Conservation (phyloP, 495 filamentous ascomycete species). For the Talaromyces thailandensis region DNA sequence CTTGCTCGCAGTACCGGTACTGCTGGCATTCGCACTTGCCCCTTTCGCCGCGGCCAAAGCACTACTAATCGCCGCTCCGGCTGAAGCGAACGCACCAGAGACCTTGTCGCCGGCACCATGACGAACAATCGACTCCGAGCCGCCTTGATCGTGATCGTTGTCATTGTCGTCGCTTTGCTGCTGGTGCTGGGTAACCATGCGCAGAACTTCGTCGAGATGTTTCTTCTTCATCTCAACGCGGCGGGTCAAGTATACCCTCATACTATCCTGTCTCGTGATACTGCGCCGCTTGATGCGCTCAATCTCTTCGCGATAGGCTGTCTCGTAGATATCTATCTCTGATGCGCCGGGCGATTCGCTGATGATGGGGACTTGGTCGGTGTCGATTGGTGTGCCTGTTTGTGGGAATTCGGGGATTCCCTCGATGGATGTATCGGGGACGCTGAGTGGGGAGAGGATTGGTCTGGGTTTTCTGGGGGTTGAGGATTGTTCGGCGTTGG, state of each 20-base stretch:
- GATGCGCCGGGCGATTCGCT: conserved; percentile 75
- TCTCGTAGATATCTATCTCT: conserved; percentile 80
- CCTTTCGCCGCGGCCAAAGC: conserved; percentile 3
- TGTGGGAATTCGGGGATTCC: conserved; percentile 12
- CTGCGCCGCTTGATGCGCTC: conserved; percentile 51
- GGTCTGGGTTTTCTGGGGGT: conserved; percentile 8
- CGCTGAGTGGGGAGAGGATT: conserved; percentile 3
- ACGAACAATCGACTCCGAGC: not conserved
- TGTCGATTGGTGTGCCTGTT: conserved; percentile 3
- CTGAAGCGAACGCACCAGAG: conserved; percentile 8
- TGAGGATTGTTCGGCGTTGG: conserved; percentile 9
- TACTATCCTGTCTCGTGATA: conserved; percentile 19
- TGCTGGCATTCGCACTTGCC: not conserved
- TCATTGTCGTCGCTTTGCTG: not conserved
- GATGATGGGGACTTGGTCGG: conserved; percentile 36
- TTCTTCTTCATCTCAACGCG: conserved; percentile 43
- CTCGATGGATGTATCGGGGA: conserved; percentile 13
- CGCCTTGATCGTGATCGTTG: not conserved
- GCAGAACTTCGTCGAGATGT: conserved; percentile 29
- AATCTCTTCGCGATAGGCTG: conserved; percentile 74
- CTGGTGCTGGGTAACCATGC: conserved; percentile 14
- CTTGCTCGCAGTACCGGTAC: not conserved
- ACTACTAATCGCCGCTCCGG: conserved; percentile 12
- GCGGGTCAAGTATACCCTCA: conserved; percentile 48
- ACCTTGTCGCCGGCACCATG: conserved; percentile 12